These are phyloP conservation scores for Brassica napus DNA, from an alignment of 345 rosid species.

Conservation along the genomic window Da-Ae NC_063447.1:14140001-14140500, in stretches of 20 bases:
- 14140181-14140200: conserved; percentile 80
- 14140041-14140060: neutral
- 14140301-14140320: conserved; percentile 55
- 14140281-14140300: conserved; percentile 56
- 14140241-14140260: conserved; percentile 71
- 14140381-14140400: conserved; percentile 56
- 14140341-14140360: conserved; percentile 67
- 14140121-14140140: conserved; percentile 92
- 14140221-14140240: conserved; percentile 82
- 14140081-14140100: conserved; percentile 86
- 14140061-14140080: conserved; percentile 68
- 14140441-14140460: conserved; percentile 68
- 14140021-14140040: neutral
- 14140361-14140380: conserved; percentile 80
- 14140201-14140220: conserved; percentile 67
- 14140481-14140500: conserved; percentile 74
- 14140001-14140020: neutral
- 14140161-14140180: conserved; percentile 68
- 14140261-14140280: conserved; percentile 78
- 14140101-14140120: conserved; percentile 84
- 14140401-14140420: conserved; percentile 41
- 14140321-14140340: conserved; percentile 71
- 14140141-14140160: conserved; percentile 81
- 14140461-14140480: conserved; percentile 75
- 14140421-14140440: conserved; percentile 54